Conservation (phyloP, 2,329 filamentous ascomycete genomes). For the Verticillium zaregamsianum region DNA sequence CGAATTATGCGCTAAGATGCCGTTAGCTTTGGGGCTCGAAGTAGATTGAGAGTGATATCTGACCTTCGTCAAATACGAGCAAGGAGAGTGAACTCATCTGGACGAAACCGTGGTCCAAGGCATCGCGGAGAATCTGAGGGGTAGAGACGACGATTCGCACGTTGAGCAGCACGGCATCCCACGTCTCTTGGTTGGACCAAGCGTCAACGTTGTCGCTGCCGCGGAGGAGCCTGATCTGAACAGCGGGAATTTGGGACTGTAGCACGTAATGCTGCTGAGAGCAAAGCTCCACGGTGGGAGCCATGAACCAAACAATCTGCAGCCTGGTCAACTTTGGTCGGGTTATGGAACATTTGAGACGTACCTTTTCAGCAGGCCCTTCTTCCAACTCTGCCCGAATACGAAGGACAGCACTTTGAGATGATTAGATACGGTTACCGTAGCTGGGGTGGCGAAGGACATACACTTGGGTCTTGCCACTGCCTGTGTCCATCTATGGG, state of each 20-base stretch:
- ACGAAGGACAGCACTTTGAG: conserved; percentile 58
- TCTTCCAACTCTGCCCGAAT: conserved; percentile 61
- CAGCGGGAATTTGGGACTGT: conserved; percentile 52
- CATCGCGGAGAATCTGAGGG: conserved; percentile 69
- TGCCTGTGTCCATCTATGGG: conserved; percentile 72
- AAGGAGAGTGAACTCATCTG: conserved; percentile 59
- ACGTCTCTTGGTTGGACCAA: conserved; percentile 65
- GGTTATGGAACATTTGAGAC: background rate
- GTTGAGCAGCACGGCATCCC: conserved; percentile 62
- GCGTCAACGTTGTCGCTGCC: conserved; percentile 67
- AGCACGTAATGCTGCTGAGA: conserved; percentile 62
- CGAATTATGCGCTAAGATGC: conserved; percentile 66
- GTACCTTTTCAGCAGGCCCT: conserved; percentile 44
- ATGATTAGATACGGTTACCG: background rate
- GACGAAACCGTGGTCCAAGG: conserved; percentile 71
- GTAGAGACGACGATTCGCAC: conserved; percentile 75
- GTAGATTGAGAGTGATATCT: conserved; percentile 5
- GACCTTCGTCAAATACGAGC: conserved; percentile 81
- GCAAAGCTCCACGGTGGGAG: conserved; percentile 65
- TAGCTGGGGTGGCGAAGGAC: conserved; percentile 15
- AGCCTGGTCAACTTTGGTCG: conserved; percentile 9
- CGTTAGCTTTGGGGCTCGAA: background rate
- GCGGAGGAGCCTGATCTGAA: conserved; percentile 58
- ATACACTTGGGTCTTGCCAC: conserved; percentile 75
- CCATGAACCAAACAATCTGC: conserved; percentile 68